These are phyloP conservation scores for Globisporangium carolinianum DNA, from an alignment of 352 stramenopile species.

Conservation along the genomic window DNA sequence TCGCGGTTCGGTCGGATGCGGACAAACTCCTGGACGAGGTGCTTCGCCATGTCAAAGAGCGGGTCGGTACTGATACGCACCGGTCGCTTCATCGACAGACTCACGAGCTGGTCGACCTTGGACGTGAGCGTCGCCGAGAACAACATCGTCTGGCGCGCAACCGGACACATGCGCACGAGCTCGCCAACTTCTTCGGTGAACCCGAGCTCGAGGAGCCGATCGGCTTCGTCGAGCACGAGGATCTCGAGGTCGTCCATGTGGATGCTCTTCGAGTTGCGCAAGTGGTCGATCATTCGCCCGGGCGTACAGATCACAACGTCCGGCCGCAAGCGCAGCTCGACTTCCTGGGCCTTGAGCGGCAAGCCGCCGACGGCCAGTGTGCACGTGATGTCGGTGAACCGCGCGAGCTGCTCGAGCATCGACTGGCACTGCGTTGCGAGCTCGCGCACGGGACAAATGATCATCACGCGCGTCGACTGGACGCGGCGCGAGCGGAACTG, in stretches of 20 bases:
- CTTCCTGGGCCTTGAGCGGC: conserved; percentile 88
- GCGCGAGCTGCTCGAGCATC: conserved; percentile 93
- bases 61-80: conserved; percentile 93
- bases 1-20: conserved; percentile 87
- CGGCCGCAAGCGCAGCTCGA: conserved; percentile 92
- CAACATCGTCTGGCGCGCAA: conserved; percentile 95
- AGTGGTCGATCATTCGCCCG: conserved; percentile 96
- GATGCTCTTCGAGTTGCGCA: conserved; percentile 96
- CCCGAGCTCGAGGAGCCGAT: conserved; percentile 96
- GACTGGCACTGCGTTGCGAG: conserved; percentile 94
- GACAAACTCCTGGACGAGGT: conserved; percentile 99
- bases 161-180: conserved; percentile 94
- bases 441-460: conserved; percentile 97
- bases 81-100: conserved; percentile 95
- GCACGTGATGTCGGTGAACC: conserved; percentile 94
- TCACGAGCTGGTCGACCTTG: conserved; percentile 96
- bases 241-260: conserved; percentile 98
- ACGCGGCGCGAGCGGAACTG: conserved; percentile 88
- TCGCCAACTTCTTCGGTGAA: conserved; percentile 97
- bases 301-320: conserved; percentile 98
- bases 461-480: conserved; percentile 91
- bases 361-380: conserved; percentile 92
- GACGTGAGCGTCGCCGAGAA: conserved; percentile 99
- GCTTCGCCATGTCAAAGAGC: conserved; percentile 92
- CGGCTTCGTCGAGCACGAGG: conserved; percentile 91